Conservation (phyloP, 2,329 filamentous ascomycete species). For the Arthrinium puccinioides region DNA sequence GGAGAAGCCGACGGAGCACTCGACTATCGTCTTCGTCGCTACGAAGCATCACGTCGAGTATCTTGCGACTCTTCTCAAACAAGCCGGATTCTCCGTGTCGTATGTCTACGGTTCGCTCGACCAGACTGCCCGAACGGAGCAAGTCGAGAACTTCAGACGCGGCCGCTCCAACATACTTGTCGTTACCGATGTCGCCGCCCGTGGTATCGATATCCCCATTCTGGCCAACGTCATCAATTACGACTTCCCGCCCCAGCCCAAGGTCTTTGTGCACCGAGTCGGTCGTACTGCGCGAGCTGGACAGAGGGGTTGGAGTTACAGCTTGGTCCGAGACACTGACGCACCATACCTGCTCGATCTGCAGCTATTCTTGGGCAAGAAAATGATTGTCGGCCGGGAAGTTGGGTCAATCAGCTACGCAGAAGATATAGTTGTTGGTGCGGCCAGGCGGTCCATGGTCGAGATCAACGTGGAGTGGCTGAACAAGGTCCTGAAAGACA, state of each 20-base stretch:
- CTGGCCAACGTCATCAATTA: slow-evolving; percentile 98
- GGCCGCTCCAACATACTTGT: slow-evolving; percentile 86
- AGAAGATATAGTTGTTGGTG: slow-evolving; percentile 76
- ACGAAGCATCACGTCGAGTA: slow-evolving; percentile 99
- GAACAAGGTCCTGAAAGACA: slow-evolving; percentile 68
- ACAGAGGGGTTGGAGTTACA: slow-evolving; percentile 90
- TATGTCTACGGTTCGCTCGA: slow-evolving; percentile 94
- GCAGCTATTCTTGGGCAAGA: slow-evolving; percentile 87
- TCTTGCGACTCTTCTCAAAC: slow-evolving; percentile 68
- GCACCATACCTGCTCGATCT: slow-evolving; percentile 88
- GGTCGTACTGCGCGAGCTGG: slow-evolving; percentile 93
- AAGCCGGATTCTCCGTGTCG: slow-evolving; percentile 81
- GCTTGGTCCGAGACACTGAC: slow-evolving; percentile 79
- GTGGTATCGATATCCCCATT: slow-evolving; percentile 96
- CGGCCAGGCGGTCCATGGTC: slow-evolving; percentile 64
- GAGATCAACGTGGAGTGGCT: slow-evolving; percentile 77
- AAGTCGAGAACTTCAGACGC: slow-evolving; percentile 82
- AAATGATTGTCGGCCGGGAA: slow-evolving; percentile 67
- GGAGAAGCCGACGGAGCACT: slow-evolving; percentile 77
- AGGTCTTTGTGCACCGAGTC: slow-evolving; percentile 93
- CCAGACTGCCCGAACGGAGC: slow-evolving; percentile 84
- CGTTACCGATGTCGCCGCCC: slow-evolving; percentile 91
- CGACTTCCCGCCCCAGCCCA: slow-evolving; percentile 93
- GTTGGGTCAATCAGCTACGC: slow-evolving; percentile 61
- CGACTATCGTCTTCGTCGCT: slow-evolving; percentile 89